Conservation (phyloP, 108 stramenopile species). For the Mayamaea pseudoterrestris region DNA sequence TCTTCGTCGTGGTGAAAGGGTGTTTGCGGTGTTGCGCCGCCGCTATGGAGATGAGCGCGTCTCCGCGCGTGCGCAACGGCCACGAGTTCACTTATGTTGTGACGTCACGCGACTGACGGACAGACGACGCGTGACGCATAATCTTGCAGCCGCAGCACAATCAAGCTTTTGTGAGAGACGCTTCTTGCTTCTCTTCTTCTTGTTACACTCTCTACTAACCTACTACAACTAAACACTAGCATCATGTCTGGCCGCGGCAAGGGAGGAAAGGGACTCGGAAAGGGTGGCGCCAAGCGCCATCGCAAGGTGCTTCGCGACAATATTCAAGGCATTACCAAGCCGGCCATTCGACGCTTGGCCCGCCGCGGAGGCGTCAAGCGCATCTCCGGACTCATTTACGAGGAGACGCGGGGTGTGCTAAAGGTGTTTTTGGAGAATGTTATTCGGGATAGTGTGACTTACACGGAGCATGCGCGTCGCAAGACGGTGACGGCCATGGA, state of each 20-base stretch:
- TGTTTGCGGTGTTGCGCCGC: too few species aligned
- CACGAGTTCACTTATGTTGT: too few species aligned
- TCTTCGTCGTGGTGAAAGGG: too few species aligned
- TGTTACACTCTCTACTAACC: too few species aligned
- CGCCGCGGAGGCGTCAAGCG: conserved; percentile 99
- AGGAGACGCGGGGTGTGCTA: conserved; percentile 87
- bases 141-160: too few species aligned
- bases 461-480: conserved; percentile 87
- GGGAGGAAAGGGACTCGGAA: conserved; percentile 87
- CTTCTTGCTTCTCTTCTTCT: too few species aligned
- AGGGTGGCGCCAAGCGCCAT: conserved; percentile 96
- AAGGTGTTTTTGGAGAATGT: conserved; percentile 85
- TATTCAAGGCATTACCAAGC: conserved; percentile 99
- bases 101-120: too few species aligned
- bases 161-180: too few species aligned
- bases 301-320: conserved; percentile 96
- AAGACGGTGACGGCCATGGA: conserved; percentile 93
- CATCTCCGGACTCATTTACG: conserved; percentile 99
- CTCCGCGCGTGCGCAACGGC: too few species aligned
- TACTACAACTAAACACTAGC: too few species aligned
- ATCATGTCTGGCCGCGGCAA: conserved; percentile 77
- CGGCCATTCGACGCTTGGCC: conserved; percentile 97
- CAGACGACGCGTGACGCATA: too few species aligned
- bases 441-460: conserved; percentile 82
- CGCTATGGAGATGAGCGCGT: too few species aligned